Percentiles rank a stretch among this genome's conserved stretches.
Conservation (phyloP, 108 stramenopile genomes). For the Mediolabrus comicus region DNA sequence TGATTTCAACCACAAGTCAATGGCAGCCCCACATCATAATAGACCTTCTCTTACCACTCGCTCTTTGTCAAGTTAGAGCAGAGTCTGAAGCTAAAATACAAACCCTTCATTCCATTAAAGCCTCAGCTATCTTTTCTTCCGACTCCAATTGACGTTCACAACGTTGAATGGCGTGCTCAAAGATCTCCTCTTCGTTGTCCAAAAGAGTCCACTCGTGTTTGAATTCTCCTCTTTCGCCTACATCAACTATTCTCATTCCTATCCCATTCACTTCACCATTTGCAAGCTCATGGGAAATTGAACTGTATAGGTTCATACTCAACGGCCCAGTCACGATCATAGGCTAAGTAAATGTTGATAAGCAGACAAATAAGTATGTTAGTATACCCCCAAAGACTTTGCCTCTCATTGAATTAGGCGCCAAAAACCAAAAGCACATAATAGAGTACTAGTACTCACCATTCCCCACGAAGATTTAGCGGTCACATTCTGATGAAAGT, state of each 20-base stretch:
- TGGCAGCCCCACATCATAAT: too few relatives aligned
- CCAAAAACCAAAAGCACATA: too few relatives aligned
- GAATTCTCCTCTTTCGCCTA: conserved; percentile 17
- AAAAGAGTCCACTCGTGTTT: conserved; percentile 19
- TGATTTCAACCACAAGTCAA: too few relatives aligned
- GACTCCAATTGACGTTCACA: not conserved
- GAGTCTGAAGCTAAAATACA: not conserved
- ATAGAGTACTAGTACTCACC: not conserved
- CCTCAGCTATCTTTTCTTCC: not conserved
- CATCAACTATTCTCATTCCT: conserved; percentile 41
- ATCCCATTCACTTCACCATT: conserved; percentile 27
- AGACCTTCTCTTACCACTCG: too few relatives aligned
- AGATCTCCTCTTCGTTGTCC: conserved; percentile 29
- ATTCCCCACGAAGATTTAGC: conserved; percentile 30
- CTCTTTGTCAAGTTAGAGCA: too few relatives aligned
- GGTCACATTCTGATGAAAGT: conserved; percentile 31
- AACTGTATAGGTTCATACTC: conserved; percentile 25
- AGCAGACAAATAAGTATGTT: too few relatives aligned
- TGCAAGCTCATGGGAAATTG: conserved; percentile 22
- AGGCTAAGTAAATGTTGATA: conserved; percentile 1
- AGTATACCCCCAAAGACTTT: too few relatives aligned
- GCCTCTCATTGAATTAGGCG: too few relatives aligned
- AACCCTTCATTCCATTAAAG: not conserved
- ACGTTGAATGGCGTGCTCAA: conserved; percentile 9
- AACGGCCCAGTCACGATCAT: conserved; percentile 42